Conservation (phyloP, 139 green algal genomes). For the Micractinium conductrix region DNA sequence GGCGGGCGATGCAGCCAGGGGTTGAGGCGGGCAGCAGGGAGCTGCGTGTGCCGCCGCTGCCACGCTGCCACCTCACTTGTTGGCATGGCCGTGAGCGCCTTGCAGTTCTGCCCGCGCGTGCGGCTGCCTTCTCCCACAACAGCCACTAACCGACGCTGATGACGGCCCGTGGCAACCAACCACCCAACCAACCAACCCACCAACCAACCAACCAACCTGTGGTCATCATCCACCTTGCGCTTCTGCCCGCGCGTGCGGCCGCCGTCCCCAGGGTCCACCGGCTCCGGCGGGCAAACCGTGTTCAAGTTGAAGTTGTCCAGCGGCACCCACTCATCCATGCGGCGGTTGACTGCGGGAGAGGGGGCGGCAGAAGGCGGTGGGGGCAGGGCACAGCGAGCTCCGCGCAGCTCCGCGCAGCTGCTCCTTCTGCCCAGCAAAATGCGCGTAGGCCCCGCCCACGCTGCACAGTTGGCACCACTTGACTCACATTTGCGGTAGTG, state of each 20-base stretch:
- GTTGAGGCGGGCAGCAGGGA: no score
- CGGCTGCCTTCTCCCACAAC: constrained; percentile 37
- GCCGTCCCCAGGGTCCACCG: constrained; percentile 35
- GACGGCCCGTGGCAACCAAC: constrained; percentile 87
- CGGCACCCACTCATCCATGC: constrained; percentile 97
- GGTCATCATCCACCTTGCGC: constrained; percentile 74
- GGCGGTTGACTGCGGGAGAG: constrained; percentile 78
- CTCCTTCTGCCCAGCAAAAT: no score
- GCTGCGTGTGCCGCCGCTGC: no score
- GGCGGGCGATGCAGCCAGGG: no score
- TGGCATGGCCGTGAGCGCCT: no score
- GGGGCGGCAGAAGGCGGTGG: neutral
- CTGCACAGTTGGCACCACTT: neutral
- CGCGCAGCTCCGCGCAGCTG: no score
- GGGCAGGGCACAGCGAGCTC: no score
- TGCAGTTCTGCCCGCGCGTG: constrained; percentile 51
- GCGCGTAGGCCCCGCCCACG: no score
- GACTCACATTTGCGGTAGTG: constrained; percentile 92
- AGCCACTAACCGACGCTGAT: constrained; percentile 73
- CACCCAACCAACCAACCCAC: no score
- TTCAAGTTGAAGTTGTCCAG: constrained; percentile 83
- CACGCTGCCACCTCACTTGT: no score
- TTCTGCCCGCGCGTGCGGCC: constrained; percentile 44
- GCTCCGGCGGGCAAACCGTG: constrained; percentile 58
- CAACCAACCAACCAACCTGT: no score